A percentile compares a stretch with the other conserved stretches of the same genome.
Evolutionary conservation across 306 rosid genomes (phyloP).

Genomic region (Clitoria ternatea): DNA sequence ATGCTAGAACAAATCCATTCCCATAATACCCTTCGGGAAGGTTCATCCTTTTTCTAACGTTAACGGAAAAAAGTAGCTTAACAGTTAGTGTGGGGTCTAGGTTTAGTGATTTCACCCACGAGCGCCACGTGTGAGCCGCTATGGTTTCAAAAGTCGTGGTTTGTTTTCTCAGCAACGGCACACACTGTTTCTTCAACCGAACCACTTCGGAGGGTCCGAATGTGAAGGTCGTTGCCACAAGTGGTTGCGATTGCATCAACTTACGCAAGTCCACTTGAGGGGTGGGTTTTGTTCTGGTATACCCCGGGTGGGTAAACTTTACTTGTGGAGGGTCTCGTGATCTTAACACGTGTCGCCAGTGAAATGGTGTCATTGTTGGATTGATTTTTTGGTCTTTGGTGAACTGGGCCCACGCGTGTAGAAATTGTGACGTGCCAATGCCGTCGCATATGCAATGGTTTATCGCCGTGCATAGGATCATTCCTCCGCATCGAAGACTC

Average conservation of each 20-base stretch:
- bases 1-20: constrained; percentile 66
- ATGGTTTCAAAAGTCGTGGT: constrained; percentile 64
- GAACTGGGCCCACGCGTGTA: constrained; percentile 72
- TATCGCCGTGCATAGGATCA: constrained; percentile 78
- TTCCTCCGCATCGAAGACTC: constrained; percentile 68
- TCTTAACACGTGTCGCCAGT: constrained; percentile 51
- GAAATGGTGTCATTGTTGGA: constrained; percentile 45
- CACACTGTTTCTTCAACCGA: constrained; percentile 54
- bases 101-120: constrained; percentile 61
- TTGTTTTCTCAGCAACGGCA: constrained; percentile 59
- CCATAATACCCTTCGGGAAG: constrained; percentile 68
- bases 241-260: constrained; percentile 57
- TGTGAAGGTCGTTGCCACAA: constrained; percentile 51
- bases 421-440: constrained; percentile 72
- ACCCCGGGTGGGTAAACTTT: constrained; percentile 38
- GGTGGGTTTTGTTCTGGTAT: constrained; percentile 29
- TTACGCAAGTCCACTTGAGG: constrained; percentile 33
- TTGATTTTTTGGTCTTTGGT: constrained; percentile 18
- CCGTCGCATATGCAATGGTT: constrained; percentile 83
- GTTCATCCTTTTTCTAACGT: constrained; percentile 31
- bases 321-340: constrained; percentile 41
- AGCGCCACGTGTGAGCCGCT: constrained; percentile 88
- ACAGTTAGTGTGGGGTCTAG: constrained; percentile 27
- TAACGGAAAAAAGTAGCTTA: constrained; percentile 82
- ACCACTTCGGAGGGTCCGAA: constrained; percentile 45